Conservation (phyloP, 1,284 basidiomycete species). For the Mycosarcoma mackinlayi region DNA sequence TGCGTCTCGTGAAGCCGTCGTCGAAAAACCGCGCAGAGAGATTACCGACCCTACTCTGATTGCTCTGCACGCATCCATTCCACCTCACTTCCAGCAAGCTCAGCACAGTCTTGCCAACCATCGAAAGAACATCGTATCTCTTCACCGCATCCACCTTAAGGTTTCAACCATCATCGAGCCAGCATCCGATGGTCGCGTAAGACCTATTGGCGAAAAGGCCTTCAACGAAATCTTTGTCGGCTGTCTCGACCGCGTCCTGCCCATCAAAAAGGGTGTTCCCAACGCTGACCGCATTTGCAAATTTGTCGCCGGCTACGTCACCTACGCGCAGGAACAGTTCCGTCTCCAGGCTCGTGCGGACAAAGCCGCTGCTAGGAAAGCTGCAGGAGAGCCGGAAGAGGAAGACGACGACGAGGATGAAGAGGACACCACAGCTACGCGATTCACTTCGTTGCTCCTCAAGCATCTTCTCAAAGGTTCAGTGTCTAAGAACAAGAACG, state of each 20-base stretch:
- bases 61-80: conserved; percentile 37
- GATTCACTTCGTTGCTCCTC: conserved; percentile 79
- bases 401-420: conserved; percentile 74
- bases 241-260: conserved; percentile 79
- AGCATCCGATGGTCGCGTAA: conserved; percentile 24
- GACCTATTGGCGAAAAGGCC: conserved; percentile 77
- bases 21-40: conserved; percentile 28
- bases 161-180: conserved; percentile 74
- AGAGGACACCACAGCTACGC: conserved; percentile 77
- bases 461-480: conserved; percentile 85
- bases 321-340: conserved; percentile 70
- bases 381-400: conserved; percentile 55
- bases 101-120: conserved; percentile 86
- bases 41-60: conserved; percentile 27
- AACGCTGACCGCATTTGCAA: conserved; percentile 84
- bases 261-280: conserved; percentile 84
- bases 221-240: conserved; percentile 75
- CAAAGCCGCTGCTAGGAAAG: conserved; percentile 13
- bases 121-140: conserved; percentile 87
- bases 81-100: conserved; percentile 77
- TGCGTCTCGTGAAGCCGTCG: conserved; percentile 15
- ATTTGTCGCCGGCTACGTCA: conserved; percentile 85
- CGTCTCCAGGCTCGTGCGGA: conserved; percentile 43
- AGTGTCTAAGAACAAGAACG: conserved; percentile 87
- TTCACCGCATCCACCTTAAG: conserved; percentile 83